Evolutionary conservation across 208 protist species (phyloP), one percentile per base, ranked within the genome.

Genomic region (Phytomonas serpens): DNA sequence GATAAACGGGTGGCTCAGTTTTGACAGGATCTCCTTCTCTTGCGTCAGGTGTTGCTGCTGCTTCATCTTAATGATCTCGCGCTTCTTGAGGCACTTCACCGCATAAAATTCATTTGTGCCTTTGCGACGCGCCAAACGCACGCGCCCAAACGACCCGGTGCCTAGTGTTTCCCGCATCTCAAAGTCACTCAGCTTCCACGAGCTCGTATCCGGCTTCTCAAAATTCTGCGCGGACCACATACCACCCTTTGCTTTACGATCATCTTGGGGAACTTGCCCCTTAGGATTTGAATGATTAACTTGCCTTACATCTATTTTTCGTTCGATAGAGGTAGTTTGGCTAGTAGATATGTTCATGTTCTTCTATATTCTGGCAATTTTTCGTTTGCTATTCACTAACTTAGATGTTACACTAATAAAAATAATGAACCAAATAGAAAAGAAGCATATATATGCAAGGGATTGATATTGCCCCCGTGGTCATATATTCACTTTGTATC

Each of bases 1-100:
- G 74, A 98, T 93, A 76, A 96, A 96, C 27, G 95, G 95, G 82
- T 98, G 95, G 33, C 88, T 87, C 67, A 98, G 78, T 37, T 89
- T 81, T 79, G 89, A 87, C 34, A 98, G 75, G 33, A 98, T 91
- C 64, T 79, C 79, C 83, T 94, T 96, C 80, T 99, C 97, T 68
- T 87, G 88, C 31, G 80, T 74, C 51, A 98, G 86, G 72, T 94
- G 89, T 71, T 91, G 83, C 69, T 90, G 82, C 78, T 92, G 87
- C 81, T 88, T 90, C 85, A 93, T 94, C 72, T 92, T 90, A 65
- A 94, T 85, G 69, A 94, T 89, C 77, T 93, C 84, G 27, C 83
- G 84, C 86, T 96, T 96, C 82, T 88, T 91, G 64, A 94, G 71
- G 78, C 89, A 90, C 81, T 97, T 97, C 67, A 97, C 85, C 29